Conservation (phyloP, 2,329 filamentous ascomycete genomes). For the Pseudofabraea citricarpa region DNA sequence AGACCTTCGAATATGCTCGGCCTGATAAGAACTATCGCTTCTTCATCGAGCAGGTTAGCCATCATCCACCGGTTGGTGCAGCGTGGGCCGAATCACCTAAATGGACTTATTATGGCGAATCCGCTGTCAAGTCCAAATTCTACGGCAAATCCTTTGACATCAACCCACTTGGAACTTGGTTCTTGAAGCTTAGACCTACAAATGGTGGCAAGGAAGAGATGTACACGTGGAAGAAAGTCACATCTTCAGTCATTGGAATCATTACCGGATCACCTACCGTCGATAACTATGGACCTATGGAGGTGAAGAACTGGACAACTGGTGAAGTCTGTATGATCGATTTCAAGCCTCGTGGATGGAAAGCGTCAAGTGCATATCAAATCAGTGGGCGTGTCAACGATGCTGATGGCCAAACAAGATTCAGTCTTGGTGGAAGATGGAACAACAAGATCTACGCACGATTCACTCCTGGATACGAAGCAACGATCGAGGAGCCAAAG, state of each 20-base stretch:
- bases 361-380: constrained; percentile 85
- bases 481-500: constrained; percentile 55
- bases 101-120: constrained; percentile 98
- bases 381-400: constrained; percentile 84
- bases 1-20: constrained; percentile 93
- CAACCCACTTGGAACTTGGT: constrained; percentile 95
- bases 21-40: constrained; percentile 98
- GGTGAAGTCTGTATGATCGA: constrained; percentile 86
- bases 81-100: constrained; percentile 87
- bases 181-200: constrained; percentile 75
- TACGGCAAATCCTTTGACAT: constrained; percentile 97
- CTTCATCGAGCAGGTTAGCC: constrained; percentile 97
- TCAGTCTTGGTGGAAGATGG: constrained; percentile 91
- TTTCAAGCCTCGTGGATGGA: constrained; percentile 96
- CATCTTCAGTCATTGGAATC: constrained; percentile 94
- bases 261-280: constrained; percentile 94
- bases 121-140: constrained; percentile 92
- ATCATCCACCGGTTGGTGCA: constrained; percentile 92
- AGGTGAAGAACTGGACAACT: constrained; percentile 95
- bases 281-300: constrained; percentile 98
- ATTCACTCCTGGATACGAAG: constrained; percentile 86
- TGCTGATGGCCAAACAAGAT: constrained; percentile 70
- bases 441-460: constrained; percentile 96
- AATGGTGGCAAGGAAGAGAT: constrained; percentile 75
- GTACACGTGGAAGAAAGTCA: constrained; percentile 99